Conservation (phyloP, 1,139 yeast species). For the Wickerhamomyces sp. region DNA sequence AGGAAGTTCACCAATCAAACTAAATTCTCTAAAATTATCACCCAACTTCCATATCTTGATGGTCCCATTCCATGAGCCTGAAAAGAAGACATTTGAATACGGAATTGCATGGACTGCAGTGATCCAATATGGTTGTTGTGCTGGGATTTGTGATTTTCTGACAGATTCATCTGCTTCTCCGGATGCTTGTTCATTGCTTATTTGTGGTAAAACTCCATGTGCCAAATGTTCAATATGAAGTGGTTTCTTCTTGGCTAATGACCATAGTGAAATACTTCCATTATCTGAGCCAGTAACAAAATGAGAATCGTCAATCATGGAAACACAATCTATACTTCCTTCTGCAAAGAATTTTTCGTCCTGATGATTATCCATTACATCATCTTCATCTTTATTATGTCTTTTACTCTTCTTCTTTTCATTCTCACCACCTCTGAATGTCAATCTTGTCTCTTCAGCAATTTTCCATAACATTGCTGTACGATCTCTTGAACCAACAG, state of each 20-base stretch:
- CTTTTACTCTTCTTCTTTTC: constrained; percentile 40
- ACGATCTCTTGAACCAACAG: constrained; percentile 92
- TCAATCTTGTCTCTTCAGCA: constrained; percentile 87
- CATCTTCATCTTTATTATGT: constrained; percentile 31
- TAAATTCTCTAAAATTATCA: constrained; percentile 58
- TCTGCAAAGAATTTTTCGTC: constrained; percentile 52
- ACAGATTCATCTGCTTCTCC: constrained; percentile 51
- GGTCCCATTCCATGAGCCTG: constrained; percentile 85
- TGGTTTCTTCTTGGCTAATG: constrained; percentile 86
- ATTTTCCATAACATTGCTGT: constrained; percentile 97
- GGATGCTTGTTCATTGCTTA: constrained; percentile 49
- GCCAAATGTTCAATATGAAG: constrained; percentile 60
- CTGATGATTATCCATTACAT: constrained; percentile 26
- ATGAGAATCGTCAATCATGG: constrained; percentile 88
- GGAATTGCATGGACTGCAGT: constrained; percentile 85
- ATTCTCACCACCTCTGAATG: constrained; percentile 87
- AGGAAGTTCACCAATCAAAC: constrained; percentile 47
- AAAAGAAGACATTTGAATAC: constrained; percentile 75
- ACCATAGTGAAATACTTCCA: constrained; percentile 86
- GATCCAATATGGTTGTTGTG: constrained; percentile 76
- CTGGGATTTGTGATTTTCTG: constrained; percentile 53
- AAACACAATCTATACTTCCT: constrained; percentile 87
- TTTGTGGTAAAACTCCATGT: constrained; percentile 67
- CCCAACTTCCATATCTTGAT: constrained; percentile 74
- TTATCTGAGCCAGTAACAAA: constrained; percentile 95